Evolutionary conservation across 176 grass and related monocot genomes (phyloP).

Genomic region (Phoenix dactylifera): DNA sequence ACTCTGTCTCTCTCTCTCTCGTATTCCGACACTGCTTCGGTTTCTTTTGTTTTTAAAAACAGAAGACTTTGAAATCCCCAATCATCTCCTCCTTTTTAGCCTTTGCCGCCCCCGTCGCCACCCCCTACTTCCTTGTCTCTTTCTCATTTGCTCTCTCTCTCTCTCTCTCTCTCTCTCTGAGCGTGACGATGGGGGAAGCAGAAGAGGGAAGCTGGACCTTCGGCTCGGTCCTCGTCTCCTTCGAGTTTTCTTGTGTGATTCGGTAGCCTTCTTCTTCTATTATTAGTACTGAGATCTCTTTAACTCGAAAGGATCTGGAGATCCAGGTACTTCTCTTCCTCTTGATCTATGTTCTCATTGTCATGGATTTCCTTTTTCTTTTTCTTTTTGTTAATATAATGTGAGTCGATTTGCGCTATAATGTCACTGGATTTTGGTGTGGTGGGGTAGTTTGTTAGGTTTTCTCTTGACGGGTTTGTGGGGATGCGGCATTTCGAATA

Average conservation of each 20-base stretch:
- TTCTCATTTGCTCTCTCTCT: constrained; percentile 8
- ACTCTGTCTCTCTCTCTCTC: constrained; percentile 12
- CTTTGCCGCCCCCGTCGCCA: constrained; percentile 8
- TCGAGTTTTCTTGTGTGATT: constrained; percentile 8
- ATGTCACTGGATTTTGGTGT: too few relatives aligned
- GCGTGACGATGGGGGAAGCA: neutral
- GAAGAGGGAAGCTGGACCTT: neutral
- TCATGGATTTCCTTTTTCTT: too few relatives aligned
- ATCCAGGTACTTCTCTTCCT: too few relatives aligned
- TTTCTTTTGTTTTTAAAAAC: neutral
- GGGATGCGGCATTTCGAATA: too few relatives aligned
- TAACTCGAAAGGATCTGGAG: too few relatives aligned
- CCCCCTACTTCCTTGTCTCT: neutral
- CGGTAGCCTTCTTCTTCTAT: too few relatives aligned
- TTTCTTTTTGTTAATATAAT: too few relatives aligned
- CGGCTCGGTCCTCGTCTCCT: neutral
- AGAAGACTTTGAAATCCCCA: constrained; percentile 2
- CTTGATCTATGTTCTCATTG: too few relatives aligned
- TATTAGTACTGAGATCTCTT: too few relatives aligned
- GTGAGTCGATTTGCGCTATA: too few relatives aligned
- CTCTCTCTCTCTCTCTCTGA: neutral
- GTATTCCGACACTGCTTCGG: neutral
- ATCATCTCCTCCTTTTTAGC: constrained; percentile 5
- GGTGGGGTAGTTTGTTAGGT: too few relatives aligned
- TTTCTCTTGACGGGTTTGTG: too few relatives aligned